Conservation (phyloP, 345 rosid genomes). For the Euphorbia pulcherrima region DNA sequence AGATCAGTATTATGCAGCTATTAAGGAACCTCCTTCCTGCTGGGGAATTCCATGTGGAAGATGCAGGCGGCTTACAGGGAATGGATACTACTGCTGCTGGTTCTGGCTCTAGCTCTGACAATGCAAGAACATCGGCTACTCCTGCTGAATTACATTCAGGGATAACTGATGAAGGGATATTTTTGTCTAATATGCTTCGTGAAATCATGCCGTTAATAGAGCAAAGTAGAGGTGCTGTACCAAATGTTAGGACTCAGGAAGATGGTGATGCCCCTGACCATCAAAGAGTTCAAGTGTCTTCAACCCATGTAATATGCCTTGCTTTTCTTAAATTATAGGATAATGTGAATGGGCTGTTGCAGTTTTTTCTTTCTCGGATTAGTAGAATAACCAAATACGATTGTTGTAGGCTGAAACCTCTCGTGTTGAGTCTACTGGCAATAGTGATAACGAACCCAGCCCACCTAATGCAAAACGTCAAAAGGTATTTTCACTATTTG, state of each 20-base stretch:
- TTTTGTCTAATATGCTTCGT: conserved; percentile 58
- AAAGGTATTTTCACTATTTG: conserved; percentile 35
- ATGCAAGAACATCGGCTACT: conserved; percentile 26
- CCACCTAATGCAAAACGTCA: conserved; percentile 55
- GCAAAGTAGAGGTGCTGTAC: conserved; percentile 32
- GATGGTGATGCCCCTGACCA: conserved; percentile 17
- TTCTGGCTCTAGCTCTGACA: conserved; percentile 29
- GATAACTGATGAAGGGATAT: conserved; percentile 49
- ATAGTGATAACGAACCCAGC: conserved; percentile 32
- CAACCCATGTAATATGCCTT: conserved; percentile 25
- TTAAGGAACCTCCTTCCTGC: conserved; percentile 52
- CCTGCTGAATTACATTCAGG: conserved; percentile 37
- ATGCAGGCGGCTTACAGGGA: conserved; percentile 32
- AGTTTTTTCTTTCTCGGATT: not conserved
- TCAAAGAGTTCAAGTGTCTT: conserved; percentile 22
- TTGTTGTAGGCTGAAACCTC: conserved; percentile 46
- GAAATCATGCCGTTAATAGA: conserved; percentile 58
- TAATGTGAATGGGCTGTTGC: not conserved
- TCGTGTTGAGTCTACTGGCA: conserved; percentile 25
- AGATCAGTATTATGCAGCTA: conserved; percentile 43
- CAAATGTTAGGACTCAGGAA: conserved; percentile 23
- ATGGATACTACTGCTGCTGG: no score
- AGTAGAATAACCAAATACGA: not conserved
- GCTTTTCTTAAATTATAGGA: not conserved
- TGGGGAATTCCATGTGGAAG: conserved; percentile 53